These are phyloP conservation scores for Leccinum fibrillosum DNA, from an alignment of 768 basidiomycete species.

Conservation along the genomic window DNA sequence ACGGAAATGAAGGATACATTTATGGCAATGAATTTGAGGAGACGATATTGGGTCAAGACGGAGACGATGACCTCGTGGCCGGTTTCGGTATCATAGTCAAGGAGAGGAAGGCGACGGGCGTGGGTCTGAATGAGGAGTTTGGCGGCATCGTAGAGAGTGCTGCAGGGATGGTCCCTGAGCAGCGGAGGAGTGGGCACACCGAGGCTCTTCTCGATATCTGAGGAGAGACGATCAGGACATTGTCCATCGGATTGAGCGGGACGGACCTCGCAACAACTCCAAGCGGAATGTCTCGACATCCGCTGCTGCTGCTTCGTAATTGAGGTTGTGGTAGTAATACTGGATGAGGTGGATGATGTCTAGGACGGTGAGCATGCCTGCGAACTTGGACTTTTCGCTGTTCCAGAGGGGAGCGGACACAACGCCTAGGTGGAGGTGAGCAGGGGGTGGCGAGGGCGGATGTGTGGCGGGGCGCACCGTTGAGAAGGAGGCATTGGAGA, in stretches of 20 bases:
- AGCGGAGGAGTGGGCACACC: conserved; percentile 92
- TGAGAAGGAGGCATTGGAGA: conserved; percentile 78
- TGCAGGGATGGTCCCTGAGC: conserved; percentile 81
- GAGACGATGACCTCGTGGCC: conserved; percentile 95
- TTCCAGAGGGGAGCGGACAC: conserved; percentile 99
- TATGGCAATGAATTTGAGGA: conserved; percentile 97
- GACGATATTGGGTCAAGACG: conserved; percentile 94
- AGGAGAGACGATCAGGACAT: conserved; percentile 3
- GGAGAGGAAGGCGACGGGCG: conserved; percentile 88
- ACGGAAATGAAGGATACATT: conserved; percentile 57
- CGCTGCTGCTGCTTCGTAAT: conserved; percentile 77
- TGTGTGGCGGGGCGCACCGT: conserved; percentile 45
- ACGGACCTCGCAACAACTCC: conserved; percentile 81
- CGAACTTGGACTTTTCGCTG: conserved; percentile 88
- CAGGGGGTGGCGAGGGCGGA: background rate
- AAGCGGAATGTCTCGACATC: conserved; percentile 93
- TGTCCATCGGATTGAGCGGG: conserved; percentile 4
- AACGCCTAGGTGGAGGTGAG: conserved; percentile 57
- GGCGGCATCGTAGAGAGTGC: conserved; percentile 87
- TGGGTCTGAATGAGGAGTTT: conserved; percentile 91
- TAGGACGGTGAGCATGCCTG: conserved; percentile 98
- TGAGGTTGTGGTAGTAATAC: conserved; percentile 87
- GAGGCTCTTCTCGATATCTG: conserved; percentile 92
- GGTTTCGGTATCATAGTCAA: conserved; percentile 91
- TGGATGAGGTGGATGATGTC: conserved; percentile 99